phyloP scores from a whole-genome alignment of 805 yeast genomes.

The Saccharomyces eubayanus region DNA sequence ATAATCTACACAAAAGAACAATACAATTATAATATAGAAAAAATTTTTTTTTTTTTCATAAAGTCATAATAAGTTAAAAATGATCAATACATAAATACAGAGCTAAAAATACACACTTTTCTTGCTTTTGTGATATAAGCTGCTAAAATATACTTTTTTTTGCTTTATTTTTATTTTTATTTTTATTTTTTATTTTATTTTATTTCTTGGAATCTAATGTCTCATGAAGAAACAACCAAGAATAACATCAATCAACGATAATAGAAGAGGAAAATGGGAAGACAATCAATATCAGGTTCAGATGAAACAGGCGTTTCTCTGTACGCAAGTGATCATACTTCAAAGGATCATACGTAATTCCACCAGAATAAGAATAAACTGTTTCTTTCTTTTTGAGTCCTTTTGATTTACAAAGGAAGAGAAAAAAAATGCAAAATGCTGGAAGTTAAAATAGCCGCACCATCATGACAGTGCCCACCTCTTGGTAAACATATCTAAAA shows the following conservation, averaged over 20 bases:
- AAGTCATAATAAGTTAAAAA: neutral
- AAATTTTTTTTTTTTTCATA: neutral
- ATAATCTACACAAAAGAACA: neutral
- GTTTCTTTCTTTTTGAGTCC: neutral
- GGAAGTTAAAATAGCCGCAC: neutral
- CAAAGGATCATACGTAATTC: neutral
- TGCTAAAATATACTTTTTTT: neutral
- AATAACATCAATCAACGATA: neutral
- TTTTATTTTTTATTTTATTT: neutral
- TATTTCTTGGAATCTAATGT: neutral
- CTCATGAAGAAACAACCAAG: neutral
- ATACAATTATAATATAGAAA: neutral
- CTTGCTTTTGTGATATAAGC: neutral
- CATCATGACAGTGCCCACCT: constrained; percentile 16
- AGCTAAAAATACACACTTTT: neutral
- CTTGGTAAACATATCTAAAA: constrained; percentile 58
- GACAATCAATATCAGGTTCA: neutral
- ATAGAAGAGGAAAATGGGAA: neutral
- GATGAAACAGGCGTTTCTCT: neutral
- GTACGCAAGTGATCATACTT: neutral
- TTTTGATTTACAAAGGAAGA: neutral
- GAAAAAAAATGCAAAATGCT: neutral
- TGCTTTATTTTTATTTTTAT: neutral
- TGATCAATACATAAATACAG: neutral
- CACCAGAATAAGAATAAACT: neutral